Conservation (phyloP, 2,329 filamentous ascomycete genomes). For the Apiospora phragmitis region DNA sequence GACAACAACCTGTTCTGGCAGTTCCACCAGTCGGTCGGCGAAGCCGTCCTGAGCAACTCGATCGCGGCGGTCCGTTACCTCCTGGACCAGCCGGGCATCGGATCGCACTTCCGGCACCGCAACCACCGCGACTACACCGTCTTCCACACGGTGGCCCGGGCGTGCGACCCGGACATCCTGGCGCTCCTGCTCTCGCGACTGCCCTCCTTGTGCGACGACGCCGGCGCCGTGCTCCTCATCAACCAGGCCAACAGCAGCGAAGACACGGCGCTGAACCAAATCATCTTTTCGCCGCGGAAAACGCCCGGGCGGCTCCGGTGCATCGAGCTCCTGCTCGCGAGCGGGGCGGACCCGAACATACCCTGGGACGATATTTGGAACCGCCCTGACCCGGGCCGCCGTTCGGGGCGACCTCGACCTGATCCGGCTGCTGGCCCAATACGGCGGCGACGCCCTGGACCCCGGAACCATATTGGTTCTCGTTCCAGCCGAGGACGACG, state of each 20-base stretch:
- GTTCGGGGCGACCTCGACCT: neutral
- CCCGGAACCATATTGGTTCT: neutral
- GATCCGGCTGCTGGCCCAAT: neutral
- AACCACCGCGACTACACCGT: neutral
- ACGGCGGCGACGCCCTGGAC: neutral
- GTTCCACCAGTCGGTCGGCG: neutral
- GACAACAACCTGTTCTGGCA: neutral
- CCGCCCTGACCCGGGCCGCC: neutral
- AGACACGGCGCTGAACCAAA: neutral
- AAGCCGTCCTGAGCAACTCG: neutral
- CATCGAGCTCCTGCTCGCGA: neutral
- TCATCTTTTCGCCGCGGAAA: neutral
- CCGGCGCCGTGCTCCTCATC: neutral
- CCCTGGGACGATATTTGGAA: neutral
- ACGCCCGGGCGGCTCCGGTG: neutral
- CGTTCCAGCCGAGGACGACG: too few relatives aligned
- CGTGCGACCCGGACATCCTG: neutral
- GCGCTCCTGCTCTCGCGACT: neutral
- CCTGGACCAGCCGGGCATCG: neutral
- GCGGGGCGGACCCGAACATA: neutral
- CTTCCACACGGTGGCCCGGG: neutral
- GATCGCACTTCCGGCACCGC: neutral
- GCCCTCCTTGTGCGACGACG: neutral
- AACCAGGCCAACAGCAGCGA: neutral
- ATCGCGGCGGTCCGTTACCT: neutral